Conservation (phyloP, 345 rosid genomes). For the Camelina neglecta region DNA sequence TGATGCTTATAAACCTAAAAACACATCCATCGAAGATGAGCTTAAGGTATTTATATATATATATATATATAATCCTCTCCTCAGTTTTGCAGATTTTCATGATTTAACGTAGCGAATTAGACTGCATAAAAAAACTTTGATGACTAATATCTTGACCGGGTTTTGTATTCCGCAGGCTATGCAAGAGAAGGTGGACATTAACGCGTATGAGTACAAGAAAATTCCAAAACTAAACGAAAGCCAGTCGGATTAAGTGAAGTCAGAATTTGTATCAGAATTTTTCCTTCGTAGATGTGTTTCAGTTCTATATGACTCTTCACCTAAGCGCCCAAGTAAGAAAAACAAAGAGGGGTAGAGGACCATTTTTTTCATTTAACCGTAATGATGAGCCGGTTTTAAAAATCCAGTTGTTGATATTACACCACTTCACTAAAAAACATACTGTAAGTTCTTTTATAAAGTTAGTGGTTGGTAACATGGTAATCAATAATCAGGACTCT, state of each 20-base stretch:
- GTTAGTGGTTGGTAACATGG: background rate
- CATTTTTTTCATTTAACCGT: too few relatives aligned
- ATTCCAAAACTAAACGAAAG: slow-evolving; percentile 81
- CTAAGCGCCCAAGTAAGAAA: background rate
- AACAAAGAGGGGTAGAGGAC: too few relatives aligned
- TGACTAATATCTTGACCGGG: background rate
- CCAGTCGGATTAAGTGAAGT: slow-evolving; percentile 41
- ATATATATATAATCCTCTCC: too few relatives aligned
- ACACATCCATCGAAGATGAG: slow-evolving; percentile 79
- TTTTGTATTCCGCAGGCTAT: slow-evolving; percentile 56
- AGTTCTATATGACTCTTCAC: slow-evolving; percentile 16
- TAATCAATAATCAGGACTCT: background rate
- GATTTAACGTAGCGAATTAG: background rate
- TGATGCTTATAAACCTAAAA: slow-evolving; percentile 77
- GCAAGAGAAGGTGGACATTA: slow-evolving; percentile 77
- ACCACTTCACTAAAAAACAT: too few relatives aligned
- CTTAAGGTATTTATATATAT: slow-evolving; percentile 57
- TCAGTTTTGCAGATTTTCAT: background rate
- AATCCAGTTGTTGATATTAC: too few relatives aligned
- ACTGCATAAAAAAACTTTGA: background rate
- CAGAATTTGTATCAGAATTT: slow-evolving; percentile 24
- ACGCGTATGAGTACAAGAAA: slow-evolving; percentile 78
- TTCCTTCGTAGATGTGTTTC: slow-evolving; percentile 15
- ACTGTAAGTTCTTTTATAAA: too few relatives aligned
- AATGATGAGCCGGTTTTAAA: too few relatives aligned